Conservation (phyloP, 371 early-diverging fungal genomes). For the Aphelidium insulamus region DNA sequence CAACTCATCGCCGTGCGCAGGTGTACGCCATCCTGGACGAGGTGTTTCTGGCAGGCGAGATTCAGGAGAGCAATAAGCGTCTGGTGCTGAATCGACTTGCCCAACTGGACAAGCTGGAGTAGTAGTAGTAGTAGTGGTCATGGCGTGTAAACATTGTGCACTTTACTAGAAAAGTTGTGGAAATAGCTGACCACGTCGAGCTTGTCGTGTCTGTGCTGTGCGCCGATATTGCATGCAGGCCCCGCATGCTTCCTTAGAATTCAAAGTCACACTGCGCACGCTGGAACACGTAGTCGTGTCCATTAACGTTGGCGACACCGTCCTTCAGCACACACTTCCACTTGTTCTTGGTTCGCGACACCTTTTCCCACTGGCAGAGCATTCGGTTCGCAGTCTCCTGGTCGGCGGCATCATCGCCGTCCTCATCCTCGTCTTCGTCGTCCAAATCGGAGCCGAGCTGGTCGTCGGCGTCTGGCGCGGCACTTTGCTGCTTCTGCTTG, state of each 20-base stretch:
- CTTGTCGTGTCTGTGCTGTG: background rate
- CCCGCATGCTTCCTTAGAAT: conserved; percentile 41
- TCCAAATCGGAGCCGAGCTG: conserved; percentile 67
- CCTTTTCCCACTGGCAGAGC: conserved; percentile 87
- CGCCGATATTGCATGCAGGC: background rate
- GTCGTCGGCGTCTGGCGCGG: conserved; percentile 25
- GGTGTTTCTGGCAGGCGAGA: conserved; percentile 89
- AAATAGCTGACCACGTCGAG: too few species aligned
- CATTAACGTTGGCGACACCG: conserved; percentile 82
- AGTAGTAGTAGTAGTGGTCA: conserved; percentile 2
- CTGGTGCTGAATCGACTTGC: conserved; percentile 44
- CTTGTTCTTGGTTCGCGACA: conserved; percentile 82
- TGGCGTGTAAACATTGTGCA: too few species aligned
- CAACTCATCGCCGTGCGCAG: conserved; percentile 10
- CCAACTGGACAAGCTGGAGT: conserved; percentile 53
- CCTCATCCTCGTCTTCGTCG: conserved; percentile 44
- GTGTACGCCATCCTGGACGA: conserved; percentile 94
- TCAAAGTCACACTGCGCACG: conserved; percentile 85
- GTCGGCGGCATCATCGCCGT: conserved; percentile 39
- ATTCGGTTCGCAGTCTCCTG: conserved; percentile 65
- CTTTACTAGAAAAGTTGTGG: conserved; percentile 2
- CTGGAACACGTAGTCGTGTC: conserved; percentile 79
- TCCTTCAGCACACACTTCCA: conserved; percentile 91
- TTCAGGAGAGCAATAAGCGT: conserved; percentile 80
- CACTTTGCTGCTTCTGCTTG: conserved; percentile 4